phyloP scores from a whole-genome alignment of 345 rosid species.

The Cardamine occulta region DNA sequence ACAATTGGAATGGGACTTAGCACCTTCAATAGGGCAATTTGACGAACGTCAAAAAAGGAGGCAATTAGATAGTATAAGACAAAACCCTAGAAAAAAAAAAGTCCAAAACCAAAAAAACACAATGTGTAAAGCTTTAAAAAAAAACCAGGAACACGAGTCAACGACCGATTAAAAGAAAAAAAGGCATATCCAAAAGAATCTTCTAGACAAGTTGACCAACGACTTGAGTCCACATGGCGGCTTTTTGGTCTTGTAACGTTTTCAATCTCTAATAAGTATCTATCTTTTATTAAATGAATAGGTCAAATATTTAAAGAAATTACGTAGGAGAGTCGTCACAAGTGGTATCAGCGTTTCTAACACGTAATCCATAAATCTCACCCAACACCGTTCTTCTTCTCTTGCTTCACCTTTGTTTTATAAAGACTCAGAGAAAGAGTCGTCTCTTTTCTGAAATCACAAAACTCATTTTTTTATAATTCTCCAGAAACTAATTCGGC shows the following conservation, averaged over 20 bases:
- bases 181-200: constrained; percentile 33
- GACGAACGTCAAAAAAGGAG: background rate
- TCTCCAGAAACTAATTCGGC: constrained; percentile 7
- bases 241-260: constrained; percentile 32
- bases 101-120: background rate
- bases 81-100: background rate
- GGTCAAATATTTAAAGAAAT: constrained; percentile 13
- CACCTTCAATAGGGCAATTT: background rate
- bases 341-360: constrained; percentile 20
- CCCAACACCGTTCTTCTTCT: constrained; percentile 12
- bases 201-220: constrained; percentile 34
- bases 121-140: background rate
- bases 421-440: constrained; percentile 23
- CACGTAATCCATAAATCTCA: constrained; percentile 39
- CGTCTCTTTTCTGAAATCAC: constrained; percentile 13
- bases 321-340: constrained; percentile 33
- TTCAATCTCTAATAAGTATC: background rate
- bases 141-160: constrained; percentile 11
- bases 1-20: background rate
- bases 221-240: constrained; percentile 41
- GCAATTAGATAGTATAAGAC: background rate
- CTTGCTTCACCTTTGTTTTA: constrained; percentile 17
- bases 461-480: background rate
- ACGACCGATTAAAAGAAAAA: constrained; percentile 9
- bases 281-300: background rate